Evolutionary conservation across 2,329 filamentous ascomycete genomes (phyloP).

Genomic region (Fusarium liriodendri): DNA sequence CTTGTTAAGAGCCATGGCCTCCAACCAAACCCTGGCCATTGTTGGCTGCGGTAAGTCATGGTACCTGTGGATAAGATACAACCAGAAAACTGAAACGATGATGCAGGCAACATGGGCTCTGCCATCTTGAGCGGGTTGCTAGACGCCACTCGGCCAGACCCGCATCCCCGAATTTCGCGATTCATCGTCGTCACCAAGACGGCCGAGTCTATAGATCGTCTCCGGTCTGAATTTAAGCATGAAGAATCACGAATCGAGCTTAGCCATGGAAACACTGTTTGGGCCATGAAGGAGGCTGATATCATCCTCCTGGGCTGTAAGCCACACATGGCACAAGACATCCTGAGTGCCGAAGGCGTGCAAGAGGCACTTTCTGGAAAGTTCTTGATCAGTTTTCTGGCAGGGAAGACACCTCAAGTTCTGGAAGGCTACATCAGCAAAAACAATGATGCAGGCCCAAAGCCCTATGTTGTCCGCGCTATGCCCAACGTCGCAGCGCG

Average conservation of each 20-base stretch:
- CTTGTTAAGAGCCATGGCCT: neutral
- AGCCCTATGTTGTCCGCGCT: slow-evolving; percentile 8
- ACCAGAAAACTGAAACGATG: neutral
- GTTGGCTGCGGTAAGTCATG: neutral
- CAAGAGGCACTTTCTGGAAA: slow-evolving; percentile 7
- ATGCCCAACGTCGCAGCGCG: slow-evolving; percentile 14
- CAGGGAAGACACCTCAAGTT: slow-evolving; percentile 9
- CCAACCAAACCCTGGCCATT: neutral
- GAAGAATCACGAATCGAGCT: neutral
- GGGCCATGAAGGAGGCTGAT: slow-evolving; percentile 12
- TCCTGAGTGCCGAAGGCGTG: slow-evolving; percentile 7
- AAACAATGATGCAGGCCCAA: neutral
- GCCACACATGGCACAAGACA: slow-evolving; percentile 5
- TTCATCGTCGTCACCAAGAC: neutral
- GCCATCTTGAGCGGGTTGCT: neutral
- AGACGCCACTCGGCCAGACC: neutral
- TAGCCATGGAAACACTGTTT: neutral
- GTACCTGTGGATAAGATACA: neutral
- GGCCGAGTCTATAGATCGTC: neutral
- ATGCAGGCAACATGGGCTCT: neutral
- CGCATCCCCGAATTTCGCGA: neutral
- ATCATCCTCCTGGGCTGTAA: slow-evolving; percentile 14
- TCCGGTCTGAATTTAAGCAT: neutral
- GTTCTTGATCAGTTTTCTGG: slow-evolving; percentile 14
- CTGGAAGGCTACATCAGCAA: slow-evolving; percentile 6